These are phyloP conservation scores for Gyrodon lividus DNA, from an alignment of 768 basidiomycete species.

Conservation along the genomic window DNA sequence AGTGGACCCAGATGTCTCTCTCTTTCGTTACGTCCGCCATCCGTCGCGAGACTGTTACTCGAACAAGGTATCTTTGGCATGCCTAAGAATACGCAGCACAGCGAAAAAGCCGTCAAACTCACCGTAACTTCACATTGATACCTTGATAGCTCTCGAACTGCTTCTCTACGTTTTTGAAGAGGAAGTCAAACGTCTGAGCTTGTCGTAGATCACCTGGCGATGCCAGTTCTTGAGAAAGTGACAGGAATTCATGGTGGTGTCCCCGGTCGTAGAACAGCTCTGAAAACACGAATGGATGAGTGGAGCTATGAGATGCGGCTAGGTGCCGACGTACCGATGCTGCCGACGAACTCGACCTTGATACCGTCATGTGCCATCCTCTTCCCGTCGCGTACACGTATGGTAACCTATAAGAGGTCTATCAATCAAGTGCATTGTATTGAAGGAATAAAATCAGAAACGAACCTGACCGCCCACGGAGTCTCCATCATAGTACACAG, in stretches of 20 bases:
- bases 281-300: slow-evolving; percentile 22
- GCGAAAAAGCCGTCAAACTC: slow-evolving; percentile 24
- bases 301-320: not conserved
- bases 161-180: slow-evolving; percentile 99
- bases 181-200: slow-evolving; percentile 94
- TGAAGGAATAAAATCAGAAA: slow-evolving; percentile 2
- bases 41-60: slow-evolving; percentile 85
- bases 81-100: slow-evolving; percentile 4
- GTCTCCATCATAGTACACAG: slow-evolving; percentile 96
- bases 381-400: slow-evolving; percentile 93
- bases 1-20: slow-evolving; percentile 96
- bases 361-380: slow-evolving; percentile 93
- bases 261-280: slow-evolving; percentile 97
- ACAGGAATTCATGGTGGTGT: slow-evolving; percentile 97
- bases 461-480: slow-evolving; percentile 83
- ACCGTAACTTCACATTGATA: slow-evolving; percentile 97
- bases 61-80: slow-evolving; percentile 76
- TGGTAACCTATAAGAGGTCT: slow-evolving; percentile 61
- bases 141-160: slow-evolving; percentile 98
- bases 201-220: slow-evolving; percentile 96
- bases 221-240: slow-evolving; percentile 91
- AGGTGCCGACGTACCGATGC: slow-evolving; percentile 66
- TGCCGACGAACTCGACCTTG: slow-evolving; percentile 96
- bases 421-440: not conserved
- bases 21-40: slow-evolving; percentile 95